Conservation (phyloP, 345 rosid species). For the Gossypium turneri region DNA sequence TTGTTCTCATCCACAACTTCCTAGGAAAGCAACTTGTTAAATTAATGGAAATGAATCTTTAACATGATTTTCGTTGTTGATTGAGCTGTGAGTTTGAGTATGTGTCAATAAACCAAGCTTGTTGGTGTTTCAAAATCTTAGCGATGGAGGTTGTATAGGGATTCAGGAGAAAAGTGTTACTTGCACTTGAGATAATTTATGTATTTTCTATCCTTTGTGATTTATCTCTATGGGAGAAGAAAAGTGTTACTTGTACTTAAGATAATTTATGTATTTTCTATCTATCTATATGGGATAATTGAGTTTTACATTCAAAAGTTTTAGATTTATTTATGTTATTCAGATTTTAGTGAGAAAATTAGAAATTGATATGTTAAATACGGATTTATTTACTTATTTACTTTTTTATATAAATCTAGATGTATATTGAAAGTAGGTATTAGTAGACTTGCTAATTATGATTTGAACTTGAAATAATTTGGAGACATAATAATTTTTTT, state of each 20-base stretch:
- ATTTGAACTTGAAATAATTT: too few relatives aligned
- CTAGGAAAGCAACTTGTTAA: slow-evolving; percentile 3
- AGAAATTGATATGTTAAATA: too few relatives aligned
- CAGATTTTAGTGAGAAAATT: too few relatives aligned
- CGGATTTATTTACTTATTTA: background rate
- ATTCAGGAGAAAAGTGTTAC: background rate
- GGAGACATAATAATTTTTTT: too few relatives aligned
- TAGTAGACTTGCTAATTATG: too few relatives aligned
- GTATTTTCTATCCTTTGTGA: background rate
- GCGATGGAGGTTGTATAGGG: background rate
- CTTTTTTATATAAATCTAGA: too few relatives aligned
- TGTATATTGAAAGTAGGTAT: too few relatives aligned
- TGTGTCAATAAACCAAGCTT: background rate
- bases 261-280: background rate
- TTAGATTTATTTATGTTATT: too few relatives aligned
- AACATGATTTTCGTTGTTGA: background rate
- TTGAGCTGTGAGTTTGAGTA: slow-evolving; percentile 1
- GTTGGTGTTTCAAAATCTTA: background rate
- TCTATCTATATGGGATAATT: background rate
- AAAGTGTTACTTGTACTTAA: background rate
- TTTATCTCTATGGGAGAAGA: background rate
- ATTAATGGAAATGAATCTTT: background rate
- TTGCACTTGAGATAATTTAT: background rate
- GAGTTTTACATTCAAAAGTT: too few relatives aligned
- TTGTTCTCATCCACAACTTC: background rate